Conservation (phyloP, 495 filamentous ascomycete species). For the Aspergillus campestris region DNA sequence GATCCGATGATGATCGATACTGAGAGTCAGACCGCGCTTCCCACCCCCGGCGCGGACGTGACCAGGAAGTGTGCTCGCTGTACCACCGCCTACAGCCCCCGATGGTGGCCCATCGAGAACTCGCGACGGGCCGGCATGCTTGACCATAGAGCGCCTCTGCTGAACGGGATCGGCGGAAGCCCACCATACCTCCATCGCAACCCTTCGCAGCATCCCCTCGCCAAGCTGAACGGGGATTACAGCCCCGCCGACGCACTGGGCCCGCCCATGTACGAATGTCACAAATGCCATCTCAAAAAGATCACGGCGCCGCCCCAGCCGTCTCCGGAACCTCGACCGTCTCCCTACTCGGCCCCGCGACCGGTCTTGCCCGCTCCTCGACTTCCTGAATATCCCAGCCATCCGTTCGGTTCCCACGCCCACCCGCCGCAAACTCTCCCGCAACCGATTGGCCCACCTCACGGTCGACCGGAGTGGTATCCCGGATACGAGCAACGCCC, state of each 20-base stretch:
- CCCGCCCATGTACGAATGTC: constrained; percentile 34
- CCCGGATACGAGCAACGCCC: constrained; percentile 31
- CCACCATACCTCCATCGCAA: constrained; percentile 21
- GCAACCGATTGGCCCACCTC: constrained; percentile 23
- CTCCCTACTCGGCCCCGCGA: constrained; percentile 26
- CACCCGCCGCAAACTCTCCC: constrained; percentile 24
- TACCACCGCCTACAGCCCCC: constrained; percentile 30
- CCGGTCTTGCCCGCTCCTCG: constrained; percentile 28
- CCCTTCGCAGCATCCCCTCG: constrained; percentile 15
- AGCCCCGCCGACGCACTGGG: constrained; percentile 3
- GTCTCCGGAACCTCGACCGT: constrained; percentile 28
- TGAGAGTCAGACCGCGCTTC: constrained; percentile 15
- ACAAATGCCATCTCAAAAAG: constrained; percentile 45
- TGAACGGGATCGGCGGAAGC: constrained; percentile 24
- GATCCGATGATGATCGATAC: constrained; percentile 34
- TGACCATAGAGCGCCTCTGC: constrained; percentile 20
- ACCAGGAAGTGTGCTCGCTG: constrained; percentile 33
- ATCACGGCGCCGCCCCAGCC: constrained; percentile 17
- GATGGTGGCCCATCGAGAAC: constrained; percentile 33
- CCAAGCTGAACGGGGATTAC: constrained; percentile 26
- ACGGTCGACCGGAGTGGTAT: constrained; percentile 21
- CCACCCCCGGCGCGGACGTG: constrained; percentile 9
- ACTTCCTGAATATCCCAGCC: constrained; percentile 21
- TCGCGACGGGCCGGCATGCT: constrained; percentile 11
- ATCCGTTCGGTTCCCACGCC: constrained; percentile 23